Evolutionary conservation across 73 alveolate genomes (phyloP), one percentile per base, ranked within the genome.

Genomic region (Paramecium biaurelia): DNA sequence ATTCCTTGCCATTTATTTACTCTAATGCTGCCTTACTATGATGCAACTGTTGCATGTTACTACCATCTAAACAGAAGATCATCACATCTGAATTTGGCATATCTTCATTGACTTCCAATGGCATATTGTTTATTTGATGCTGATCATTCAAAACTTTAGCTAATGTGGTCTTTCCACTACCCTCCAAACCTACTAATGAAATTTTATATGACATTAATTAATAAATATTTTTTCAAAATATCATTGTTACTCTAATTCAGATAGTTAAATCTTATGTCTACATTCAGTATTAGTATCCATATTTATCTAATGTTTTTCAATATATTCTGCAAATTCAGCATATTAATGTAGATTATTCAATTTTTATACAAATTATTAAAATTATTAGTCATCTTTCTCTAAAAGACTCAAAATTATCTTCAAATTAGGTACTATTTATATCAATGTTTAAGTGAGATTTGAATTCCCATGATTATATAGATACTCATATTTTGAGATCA

Each of bases 161-260:
- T 56, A 89, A 57, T 47, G 94, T 57, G 28, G 94, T 70, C 21
- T 89, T 89, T 35, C 94, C 94, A 70, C 88, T 47, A n/a, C 87
- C 87, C 32, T 89, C 94, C 20, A 89, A 45, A 89, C 94, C 94
- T 89, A 89, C 70, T 43, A 63, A 49, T 82, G 49, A 70, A 41
- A 89, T 70, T 43, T 82, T 72, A 38, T 72, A 72, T 30, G 84
- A 63, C 84, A 63, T 63, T 63, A 63, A 63, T 63, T 26, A 63
- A 63, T 63, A 63, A 63, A 63, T 26, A 26, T 18, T 53, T 47
- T 53, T 53, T 53, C 68, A 53, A 53, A 45, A 53, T 18, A 53
- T 53, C 68, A 53, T 18, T 18, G 68, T 53, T 53, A 18, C 68
- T 53, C 68, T 53, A 53, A 53, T 53, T 53, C 30, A 53, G 68